These are phyloP conservation scores for Halenospora varia DNA, from an alignment of 495 filamentous ascomycete species.

Conservation along the genomic window DNA sequence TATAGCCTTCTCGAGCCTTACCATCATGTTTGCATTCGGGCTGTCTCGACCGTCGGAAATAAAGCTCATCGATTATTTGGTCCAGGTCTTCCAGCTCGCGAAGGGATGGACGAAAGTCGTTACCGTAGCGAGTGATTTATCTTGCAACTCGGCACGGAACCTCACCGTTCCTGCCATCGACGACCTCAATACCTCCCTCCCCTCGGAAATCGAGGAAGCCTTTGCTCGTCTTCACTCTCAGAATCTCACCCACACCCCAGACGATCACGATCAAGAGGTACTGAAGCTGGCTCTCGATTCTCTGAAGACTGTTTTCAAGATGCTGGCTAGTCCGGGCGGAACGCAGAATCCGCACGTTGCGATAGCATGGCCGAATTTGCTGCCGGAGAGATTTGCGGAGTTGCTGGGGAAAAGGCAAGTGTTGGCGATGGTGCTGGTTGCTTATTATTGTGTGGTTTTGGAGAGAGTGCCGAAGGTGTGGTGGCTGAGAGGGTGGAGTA, in stretches of 20 bases:
- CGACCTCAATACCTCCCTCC: neutral
- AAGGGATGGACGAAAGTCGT: slow-evolving; percentile 6
- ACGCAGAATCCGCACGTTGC: slow-evolving; percentile 15
- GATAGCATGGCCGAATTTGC: slow-evolving; percentile 25
- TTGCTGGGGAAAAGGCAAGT: slow-evolving; percentile 20
- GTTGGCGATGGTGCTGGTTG: slow-evolving; percentile 27
- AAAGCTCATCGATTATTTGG: slow-evolving; percentile 1
- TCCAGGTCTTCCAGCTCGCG: neutral
- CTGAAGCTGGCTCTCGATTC: neutral
- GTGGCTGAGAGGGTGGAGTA: slow-evolving; percentile 30
- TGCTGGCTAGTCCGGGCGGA: neutral
- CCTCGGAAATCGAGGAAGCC: neutral
- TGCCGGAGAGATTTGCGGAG: slow-evolving; percentile 24
- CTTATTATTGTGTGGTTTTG: slow-evolving; percentile 30
- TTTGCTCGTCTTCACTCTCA: neutral
- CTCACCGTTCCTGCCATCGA: neutral
- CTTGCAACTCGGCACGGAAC: neutral
- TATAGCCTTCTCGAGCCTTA: slow-evolving; percentile 12
- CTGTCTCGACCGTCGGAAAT: neutral
- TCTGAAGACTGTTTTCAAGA: neutral
- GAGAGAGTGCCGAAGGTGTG: slow-evolving; percentile 30
- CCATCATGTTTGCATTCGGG: slow-evolving; percentile 8
- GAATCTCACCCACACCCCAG: no score
- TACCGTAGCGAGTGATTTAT: neutral
- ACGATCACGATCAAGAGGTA: neutral